A percentile compares a stretch with the other conserved stretches of the same genome.
Conservation (phyloP, 2,329 filamentous ascomycete genomes). For the Pseudocercospora fijiensis region DNA sequence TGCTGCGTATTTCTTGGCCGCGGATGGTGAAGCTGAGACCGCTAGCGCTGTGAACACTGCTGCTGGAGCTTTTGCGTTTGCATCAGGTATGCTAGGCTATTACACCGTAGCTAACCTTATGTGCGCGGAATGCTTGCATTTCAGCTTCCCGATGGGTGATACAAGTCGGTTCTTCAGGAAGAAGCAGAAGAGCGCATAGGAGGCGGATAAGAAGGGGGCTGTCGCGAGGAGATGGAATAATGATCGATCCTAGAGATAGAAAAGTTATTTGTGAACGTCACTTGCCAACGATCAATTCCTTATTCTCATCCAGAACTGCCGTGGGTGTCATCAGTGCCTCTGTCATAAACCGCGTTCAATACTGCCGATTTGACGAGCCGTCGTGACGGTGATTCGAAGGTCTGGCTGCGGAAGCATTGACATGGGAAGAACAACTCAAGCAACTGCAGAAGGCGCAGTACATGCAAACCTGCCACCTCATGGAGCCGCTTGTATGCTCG, state of each 20-base stretch:
- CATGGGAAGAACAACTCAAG: neutral
- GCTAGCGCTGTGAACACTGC: conserved; percentile 45
- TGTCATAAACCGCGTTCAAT: neutral
- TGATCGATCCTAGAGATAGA: neutral
- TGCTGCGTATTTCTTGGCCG: conserved; percentile 48
- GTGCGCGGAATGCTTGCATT: conserved; percentile 42
- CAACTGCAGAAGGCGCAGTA: neutral
- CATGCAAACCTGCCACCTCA: neutral
- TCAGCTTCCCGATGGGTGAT: conserved; percentile 46
- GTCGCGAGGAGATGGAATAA: neutral
- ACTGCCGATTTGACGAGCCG: neutral
- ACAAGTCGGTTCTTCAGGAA: conserved; percentile 44
- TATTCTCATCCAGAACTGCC: neutral
- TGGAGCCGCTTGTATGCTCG: neutral
- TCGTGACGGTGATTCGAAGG: neutral
- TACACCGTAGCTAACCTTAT: conserved; percentile 48
- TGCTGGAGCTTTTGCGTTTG: conserved; percentile 50
- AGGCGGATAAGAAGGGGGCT: neutral
- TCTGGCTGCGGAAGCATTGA: neutral
- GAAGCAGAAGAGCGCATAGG: conserved; percentile 27
- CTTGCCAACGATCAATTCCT: neutral
- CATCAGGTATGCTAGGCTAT: conserved; percentile 49
- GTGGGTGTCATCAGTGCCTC: neutral
- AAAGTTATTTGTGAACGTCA: neutral
- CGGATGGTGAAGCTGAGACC: conserved; percentile 43